phyloP scores from a whole-genome alignment of 192 early-diverging fungal genomes.

The Linnemannia hyalina region DNA sequence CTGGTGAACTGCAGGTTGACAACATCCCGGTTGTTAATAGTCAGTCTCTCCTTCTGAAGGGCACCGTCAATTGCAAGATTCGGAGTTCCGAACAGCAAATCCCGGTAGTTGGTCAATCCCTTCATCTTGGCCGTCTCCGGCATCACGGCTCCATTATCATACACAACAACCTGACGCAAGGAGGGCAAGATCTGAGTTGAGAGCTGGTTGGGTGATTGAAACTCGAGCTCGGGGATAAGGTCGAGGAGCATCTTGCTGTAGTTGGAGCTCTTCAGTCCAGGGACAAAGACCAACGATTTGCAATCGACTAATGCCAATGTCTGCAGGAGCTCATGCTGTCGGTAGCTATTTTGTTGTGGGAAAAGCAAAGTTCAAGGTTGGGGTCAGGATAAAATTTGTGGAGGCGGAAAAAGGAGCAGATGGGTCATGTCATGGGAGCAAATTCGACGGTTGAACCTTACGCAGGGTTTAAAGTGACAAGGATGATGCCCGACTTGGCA shows the following conservation, averaged over 20 bases:
- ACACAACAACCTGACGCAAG: constrained; percentile 46
- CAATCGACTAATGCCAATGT: constrained; percentile 62
- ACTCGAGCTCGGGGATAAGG: constrained; percentile 49
- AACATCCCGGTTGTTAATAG: constrained; percentile 47
- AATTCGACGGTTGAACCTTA: constrained; percentile 18
- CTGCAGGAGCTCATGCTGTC: constrained; percentile 56
- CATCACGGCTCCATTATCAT: constrained; percentile 29
- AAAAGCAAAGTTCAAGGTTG: not conserved
- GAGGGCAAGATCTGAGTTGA: constrained; percentile 33
- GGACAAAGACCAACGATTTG: constrained; percentile 55
- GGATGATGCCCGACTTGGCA: constrained; percentile 62
- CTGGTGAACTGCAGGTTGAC: constrained; percentile 67
- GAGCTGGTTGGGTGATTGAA: constrained; percentile 32
- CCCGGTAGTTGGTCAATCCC: constrained; percentile 41
- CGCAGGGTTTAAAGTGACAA: constrained; percentile 66
- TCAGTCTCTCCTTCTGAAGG: constrained; percentile 13
- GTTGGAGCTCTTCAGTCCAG: constrained; percentile 55
- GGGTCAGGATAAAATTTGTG: not conserved
- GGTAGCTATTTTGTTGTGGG: constrained; percentile 34
- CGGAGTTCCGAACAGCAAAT: constrained; percentile 26
- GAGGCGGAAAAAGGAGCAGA: not conserved
- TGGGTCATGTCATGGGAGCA: constrained; percentile 5
- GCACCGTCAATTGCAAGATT: constrained; percentile 1
- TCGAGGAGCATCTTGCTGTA: constrained; percentile 61
- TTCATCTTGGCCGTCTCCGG: constrained; percentile 35